Evolutionary conservation across 2,329 filamentous ascomycete genomes (phyloP).

Genomic region (Colletotrichum sp.): DNA sequence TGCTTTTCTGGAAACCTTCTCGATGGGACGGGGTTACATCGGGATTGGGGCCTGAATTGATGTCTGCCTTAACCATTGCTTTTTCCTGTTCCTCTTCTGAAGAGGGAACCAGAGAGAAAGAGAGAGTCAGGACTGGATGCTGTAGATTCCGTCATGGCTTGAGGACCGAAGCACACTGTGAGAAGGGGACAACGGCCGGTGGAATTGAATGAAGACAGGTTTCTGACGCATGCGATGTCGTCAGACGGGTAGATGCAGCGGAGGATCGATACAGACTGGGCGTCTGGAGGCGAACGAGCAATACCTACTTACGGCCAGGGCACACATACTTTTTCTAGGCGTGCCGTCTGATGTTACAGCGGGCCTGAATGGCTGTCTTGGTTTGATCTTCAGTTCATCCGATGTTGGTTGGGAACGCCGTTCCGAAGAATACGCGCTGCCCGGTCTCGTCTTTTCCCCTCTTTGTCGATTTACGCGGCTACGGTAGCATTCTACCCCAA

Average conservation of each 20-base stretch:
- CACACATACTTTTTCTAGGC: neutral
- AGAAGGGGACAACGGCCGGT: neutral
- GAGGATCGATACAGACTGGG: neutral
- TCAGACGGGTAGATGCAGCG: neutral
- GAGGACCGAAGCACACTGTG: neutral
- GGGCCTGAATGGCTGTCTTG: neutral
- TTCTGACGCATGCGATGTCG: neutral
- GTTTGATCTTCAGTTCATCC: neutral
- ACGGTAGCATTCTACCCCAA: neutral
- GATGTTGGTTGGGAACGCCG: neutral
- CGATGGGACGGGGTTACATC: neutral
- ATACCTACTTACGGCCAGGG: neutral
- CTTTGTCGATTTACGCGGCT: neutral
- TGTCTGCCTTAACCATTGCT: neutral
- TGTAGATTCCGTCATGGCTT: neutral
- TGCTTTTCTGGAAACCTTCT: conserved; percentile 17
- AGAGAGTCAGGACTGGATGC: neutral
- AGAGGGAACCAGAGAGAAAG: neutral
- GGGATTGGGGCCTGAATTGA: neutral
- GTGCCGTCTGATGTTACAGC: neutral
- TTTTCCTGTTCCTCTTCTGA: neutral
- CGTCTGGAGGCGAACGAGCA: neutral
- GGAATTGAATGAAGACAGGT: neutral
- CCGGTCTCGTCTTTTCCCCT: neutral
- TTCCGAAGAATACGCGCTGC: neutral